These are phyloP conservation scores for Vitis rotundifolia DNA, from an alignment of 164 flowering plant species.

Conservation along the genomic window DNA sequence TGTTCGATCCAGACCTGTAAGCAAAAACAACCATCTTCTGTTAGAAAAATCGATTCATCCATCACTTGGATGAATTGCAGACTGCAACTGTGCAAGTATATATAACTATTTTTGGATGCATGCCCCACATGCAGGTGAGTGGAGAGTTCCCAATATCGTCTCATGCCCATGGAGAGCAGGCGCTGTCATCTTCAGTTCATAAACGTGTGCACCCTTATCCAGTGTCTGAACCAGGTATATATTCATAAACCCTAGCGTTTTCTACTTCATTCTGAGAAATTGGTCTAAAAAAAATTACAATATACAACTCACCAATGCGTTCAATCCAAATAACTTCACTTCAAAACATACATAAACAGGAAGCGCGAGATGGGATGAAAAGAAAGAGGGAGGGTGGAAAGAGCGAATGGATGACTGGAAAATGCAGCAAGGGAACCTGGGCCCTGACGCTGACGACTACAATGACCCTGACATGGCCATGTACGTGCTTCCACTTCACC, in stretches of 20 bases:
- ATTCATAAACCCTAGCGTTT: background rate
- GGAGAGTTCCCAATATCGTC: conserved; percentile 74
- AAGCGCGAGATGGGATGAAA: conserved; percentile 84
- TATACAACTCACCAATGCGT: too few species aligned
- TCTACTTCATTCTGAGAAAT: too few species aligned
- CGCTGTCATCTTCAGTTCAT: conserved; percentile 56
- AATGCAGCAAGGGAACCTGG: conserved; percentile 80
- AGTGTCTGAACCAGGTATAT: conserved; percentile 67
- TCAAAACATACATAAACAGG: conserved; percentile 31
- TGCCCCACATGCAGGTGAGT: conserved; percentile 55
- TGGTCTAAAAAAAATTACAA: too few species aligned
- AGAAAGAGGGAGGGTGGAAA: conserved; percentile 83
- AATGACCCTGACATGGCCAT: conserved; percentile 73
- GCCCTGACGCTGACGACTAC: conserved; percentile 54
- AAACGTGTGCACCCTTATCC: conserved; percentile 89
- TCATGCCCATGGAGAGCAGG: conserved; percentile 57
- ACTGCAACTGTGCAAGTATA: too few species aligned
- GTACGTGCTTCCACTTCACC: conserved; percentile 30
- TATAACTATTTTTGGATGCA: too few species aligned
- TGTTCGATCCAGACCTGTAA: conserved; percentile 60
- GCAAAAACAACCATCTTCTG: background rate
- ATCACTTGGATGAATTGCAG: too few species aligned
- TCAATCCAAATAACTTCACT: background rate
- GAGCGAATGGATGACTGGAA: conserved; percentile 95
- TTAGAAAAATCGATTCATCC: too few species aligned